These are phyloP conservation scores for Apostasia ramifera DNA, from an alignment of 106 monocot species.

Conservation along the genomic window DNA sequence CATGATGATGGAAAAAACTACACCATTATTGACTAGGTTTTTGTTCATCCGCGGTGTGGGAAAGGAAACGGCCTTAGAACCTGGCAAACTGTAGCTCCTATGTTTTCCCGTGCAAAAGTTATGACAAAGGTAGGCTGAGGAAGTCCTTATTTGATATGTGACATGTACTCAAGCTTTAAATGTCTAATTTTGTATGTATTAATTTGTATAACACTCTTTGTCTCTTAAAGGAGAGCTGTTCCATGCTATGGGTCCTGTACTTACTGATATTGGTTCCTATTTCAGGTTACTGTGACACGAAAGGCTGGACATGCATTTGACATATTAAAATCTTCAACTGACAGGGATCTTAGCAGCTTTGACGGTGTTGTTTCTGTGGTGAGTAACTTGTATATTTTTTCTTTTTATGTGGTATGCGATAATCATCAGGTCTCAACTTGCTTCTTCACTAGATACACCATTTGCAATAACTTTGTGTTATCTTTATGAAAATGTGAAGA, in stretches of 20 bases:
- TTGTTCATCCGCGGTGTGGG: constrained; percentile 89
- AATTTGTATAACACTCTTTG: background rate
- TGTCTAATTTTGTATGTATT: background rate
- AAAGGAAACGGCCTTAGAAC: constrained; percentile 58
- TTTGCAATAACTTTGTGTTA: too few species aligned
- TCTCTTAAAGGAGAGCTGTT: background rate
- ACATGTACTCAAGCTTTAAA: background rate
- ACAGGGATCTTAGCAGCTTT: constrained; percentile 56
- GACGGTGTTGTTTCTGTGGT: constrained; percentile 94
- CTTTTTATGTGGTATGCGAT: background rate
- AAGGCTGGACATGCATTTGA: constrained; percentile 85
- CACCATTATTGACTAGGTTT: constrained; percentile 40
- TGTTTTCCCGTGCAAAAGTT: constrained; percentile 74
- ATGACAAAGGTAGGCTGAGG: constrained; percentile 43
- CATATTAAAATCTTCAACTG: constrained; percentile 35
- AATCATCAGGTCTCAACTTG: background rate
- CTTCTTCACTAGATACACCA: background rate
- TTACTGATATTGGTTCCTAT: background rate
- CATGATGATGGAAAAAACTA: background rate
- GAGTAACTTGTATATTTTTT: constrained; percentile 9
- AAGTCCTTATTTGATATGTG: background rate
- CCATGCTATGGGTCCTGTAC: background rate
- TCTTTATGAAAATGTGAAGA: too few species aligned
- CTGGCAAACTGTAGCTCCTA: constrained; percentile 75
- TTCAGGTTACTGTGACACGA: constrained; percentile 74